These are phyloP conservation scores for Neurospora hispaniola DNA, from an alignment of 495 filamentous ascomycete species.

Conservation along the genomic window DNA sequence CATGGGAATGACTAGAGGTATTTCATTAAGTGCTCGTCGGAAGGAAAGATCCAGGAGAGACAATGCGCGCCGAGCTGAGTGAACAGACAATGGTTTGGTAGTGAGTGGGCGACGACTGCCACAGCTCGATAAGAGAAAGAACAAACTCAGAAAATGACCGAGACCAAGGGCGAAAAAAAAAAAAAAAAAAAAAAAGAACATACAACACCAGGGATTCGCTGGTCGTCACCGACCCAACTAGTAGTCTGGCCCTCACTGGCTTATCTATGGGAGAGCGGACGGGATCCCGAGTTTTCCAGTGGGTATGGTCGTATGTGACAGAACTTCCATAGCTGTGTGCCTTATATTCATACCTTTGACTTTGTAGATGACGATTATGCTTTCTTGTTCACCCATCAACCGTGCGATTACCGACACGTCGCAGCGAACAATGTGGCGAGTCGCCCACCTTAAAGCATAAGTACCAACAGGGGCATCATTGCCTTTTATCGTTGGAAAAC, in stretches of 20 bases:
- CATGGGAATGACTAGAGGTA: too few relatives aligned
- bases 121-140: not conserved
- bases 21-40: too few relatives aligned
- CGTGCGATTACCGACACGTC: not conserved
- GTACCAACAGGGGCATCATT: not conserved
- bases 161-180: not conserved
- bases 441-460: not conserved
- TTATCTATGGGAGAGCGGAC: slow-evolving; percentile 39
- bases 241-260: slow-evolving; percentile 24
- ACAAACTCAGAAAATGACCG: not conserved
- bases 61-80: too few relatives aligned
- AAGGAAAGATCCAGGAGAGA: too few relatives aligned
- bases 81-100: too few relatives aligned
- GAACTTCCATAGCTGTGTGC: rapidly evolving
- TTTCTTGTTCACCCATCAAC: not conserved
- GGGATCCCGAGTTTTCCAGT: slow-evolving; percentile 18
- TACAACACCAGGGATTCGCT: too few relatives aligned
- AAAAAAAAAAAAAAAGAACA: slow-evolving; percentile 14
- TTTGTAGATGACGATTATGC: not conserved
- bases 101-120: not conserved
- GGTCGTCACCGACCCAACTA: slow-evolving; percentile 41
- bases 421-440: not conserved
- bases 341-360: not conserved
- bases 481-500: not conserved
- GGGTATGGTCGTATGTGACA: slow-evolving; percentile 35